Base-by-base conservation (phyloP, 2,329 filamentous ascomycete species). In the Fusarium sp. region DNA sequence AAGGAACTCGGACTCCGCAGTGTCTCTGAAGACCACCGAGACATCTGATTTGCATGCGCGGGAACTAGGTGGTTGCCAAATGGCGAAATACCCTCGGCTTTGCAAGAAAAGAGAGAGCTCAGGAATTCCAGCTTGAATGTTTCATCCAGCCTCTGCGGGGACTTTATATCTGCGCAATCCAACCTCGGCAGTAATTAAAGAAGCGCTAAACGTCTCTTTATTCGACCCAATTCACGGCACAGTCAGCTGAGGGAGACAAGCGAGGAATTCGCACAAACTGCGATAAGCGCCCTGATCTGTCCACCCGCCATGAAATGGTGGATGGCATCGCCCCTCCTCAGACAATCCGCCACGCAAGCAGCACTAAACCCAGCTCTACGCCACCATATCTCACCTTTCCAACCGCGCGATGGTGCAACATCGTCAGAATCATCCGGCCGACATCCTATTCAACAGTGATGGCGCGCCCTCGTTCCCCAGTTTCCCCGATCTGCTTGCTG, bases 341-440 rank as follows among this genome's bases (percentile, higher is more conserved):
- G 48, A 71, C 68, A 64, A 63, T 50, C 72, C 76, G 78, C 79
- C 79, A 81, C 78, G 71, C 78, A 80, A 78, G 75, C 76, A 75
- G 64, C 75, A 77, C 79, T 76, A 76, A 75, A 69, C 64, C 75
- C 74, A 76, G 61, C 64, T 76, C 67, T 69, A 71, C 78, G 76
- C 79, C 78, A 79, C 76, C 75, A 72, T 78, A 74, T 77, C 65
- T 75, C 54, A 37, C 68, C 31, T 56, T 64, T 64, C 54, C 50
- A 64, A 56, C 64, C 31, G 27, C 68, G 65, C 50, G 27, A 69
- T 64, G 41, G 33, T 75, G 67, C 57, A 76, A 37, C 57, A 66
- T 77, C 66, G 41, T 73, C 64, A 65, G 48, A 45, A 54, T 69
- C 65, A 63, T 63, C 62, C 41, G 39, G 61, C 33, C 58, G 59